Evolutionary conservation across 306 rosid genomes (phyloP).

Genomic region (Purshia tridentata): DNA sequence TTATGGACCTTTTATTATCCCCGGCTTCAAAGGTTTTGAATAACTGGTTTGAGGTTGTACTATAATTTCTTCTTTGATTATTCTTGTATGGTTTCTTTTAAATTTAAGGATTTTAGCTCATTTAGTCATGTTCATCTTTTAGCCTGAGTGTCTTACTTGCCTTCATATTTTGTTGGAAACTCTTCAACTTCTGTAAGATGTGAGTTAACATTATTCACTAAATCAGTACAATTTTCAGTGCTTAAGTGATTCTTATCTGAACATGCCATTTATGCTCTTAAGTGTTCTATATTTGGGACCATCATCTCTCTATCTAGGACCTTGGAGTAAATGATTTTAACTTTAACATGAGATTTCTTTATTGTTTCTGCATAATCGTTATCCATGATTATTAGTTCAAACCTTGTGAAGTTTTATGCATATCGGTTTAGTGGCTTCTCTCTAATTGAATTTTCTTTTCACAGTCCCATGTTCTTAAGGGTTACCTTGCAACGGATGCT

Average conservation of each 20-base stretch:
- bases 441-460: constrained; percentile 30
- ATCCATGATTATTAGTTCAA: neutral
- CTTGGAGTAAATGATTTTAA: neutral
- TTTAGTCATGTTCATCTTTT: no score
- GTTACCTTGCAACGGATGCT: constrained; percentile 92
- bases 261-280: neutral
- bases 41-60: constrained; percentile 90
- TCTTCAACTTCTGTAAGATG: neutral
- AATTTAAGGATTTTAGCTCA: neutral
- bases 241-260: neutral
- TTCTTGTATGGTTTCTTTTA: constrained; percentile 18
- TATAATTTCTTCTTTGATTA: constrained; percentile 6
- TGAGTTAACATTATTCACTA: neutral
- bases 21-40: constrained; percentile 91
- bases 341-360: neutral
- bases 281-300: neutral
- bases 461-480: constrained; percentile 87
- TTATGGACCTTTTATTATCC: constrained; percentile 83
- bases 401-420: constrained; percentile 5
- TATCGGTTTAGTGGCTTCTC: constrained; percentile 6
- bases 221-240: neutral
- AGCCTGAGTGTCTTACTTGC: no score
- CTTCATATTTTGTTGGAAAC: neutral
- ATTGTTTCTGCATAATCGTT: neutral
- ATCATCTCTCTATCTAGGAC: neutral